phyloP scores from a whole-genome alignment of 139 green algal genomes.

The Coelastrella sp. region DNA sequence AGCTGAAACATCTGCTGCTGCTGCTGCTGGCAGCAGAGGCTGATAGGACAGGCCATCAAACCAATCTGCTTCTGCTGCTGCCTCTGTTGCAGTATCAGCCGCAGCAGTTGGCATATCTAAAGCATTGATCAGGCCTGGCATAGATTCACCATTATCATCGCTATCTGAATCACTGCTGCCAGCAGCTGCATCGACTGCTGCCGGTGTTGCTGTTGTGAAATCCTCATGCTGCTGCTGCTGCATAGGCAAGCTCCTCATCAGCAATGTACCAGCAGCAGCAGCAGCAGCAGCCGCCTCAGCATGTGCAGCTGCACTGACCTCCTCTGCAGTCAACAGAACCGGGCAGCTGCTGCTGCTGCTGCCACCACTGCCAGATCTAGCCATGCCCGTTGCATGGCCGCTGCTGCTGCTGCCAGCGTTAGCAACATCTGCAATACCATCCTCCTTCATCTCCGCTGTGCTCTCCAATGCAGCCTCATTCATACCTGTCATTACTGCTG shows the following conservation, averaged over 20 bases:
- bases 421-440: neutral
- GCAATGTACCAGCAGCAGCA: slow-evolving; percentile 3
- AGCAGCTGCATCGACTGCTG: neutral
- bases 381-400: neutral
- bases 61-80: neutral
- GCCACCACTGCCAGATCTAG: neutral
- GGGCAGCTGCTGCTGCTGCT: slow-evolving; percentile 4
- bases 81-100: neutral
- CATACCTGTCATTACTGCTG: neutral
- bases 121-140: no score
- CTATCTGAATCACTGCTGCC: no score
- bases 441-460: neutral
- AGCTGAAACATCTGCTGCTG: neutral
- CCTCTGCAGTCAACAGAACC: neutral
- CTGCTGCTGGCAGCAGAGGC: neutral
- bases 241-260: slow-evolving; percentile 23
- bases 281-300: slow-evolving; percentile 4
- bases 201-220: neutral
- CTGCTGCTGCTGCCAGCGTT: neutral
- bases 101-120: no score
- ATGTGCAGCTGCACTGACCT: neutral
- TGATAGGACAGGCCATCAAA: no score
- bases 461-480: neutral
- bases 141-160: no score
- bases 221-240: slow-evolving; percentile 22